Evolutionary conservation across 306 rosid genomes (phyloP).

Genomic region (Acacia acuminata): DNA sequence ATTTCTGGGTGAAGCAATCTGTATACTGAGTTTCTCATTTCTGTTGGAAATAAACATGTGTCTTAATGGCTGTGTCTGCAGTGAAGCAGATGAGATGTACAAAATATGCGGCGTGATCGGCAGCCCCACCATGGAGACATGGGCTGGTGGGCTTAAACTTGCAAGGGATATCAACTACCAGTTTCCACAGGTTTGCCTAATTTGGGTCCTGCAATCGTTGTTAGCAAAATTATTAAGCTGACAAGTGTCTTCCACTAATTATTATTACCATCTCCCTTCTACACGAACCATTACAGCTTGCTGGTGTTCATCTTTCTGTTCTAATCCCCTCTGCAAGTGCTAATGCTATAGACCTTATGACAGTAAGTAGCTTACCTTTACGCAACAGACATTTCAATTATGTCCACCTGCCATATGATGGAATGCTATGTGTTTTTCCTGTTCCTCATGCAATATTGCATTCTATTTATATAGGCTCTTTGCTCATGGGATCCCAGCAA

Average conservation of each 20-base stretch:
- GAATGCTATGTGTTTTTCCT: not conserved
- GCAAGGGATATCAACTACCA: conserved; percentile 90
- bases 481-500: conserved; percentile 96
- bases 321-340: conserved; percentile 72
- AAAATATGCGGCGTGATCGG: conserved; percentile 94
- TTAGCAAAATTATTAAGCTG: not conserved
- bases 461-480: conserved; percentile 60
- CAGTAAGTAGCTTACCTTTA: conserved; percentile 50
- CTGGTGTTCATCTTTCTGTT: conserved; percentile 78
- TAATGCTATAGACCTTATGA: conserved; percentile 77
- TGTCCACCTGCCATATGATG: conserved; percentile 1
- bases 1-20: not conserved
- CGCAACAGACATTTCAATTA: not conserved
- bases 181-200: conserved; percentile 76
- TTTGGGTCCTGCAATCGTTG: conserved; percentile 6
- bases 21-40: conserved; percentile 3
- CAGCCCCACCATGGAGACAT: conserved; percentile 75
- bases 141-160: conserved; percentile 86
- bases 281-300: conserved; percentile 44
- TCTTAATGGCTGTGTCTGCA: conserved; percentile 38
- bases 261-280: conserved; percentile 3
- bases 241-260: not conserved
- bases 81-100: conserved; percentile 89
- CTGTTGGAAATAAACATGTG: conserved; percentile 9
- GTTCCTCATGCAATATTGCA: not conserved